Conservation (phyloP, 768 basidiomycete genomes). For the Vararia minispora region DNA sequence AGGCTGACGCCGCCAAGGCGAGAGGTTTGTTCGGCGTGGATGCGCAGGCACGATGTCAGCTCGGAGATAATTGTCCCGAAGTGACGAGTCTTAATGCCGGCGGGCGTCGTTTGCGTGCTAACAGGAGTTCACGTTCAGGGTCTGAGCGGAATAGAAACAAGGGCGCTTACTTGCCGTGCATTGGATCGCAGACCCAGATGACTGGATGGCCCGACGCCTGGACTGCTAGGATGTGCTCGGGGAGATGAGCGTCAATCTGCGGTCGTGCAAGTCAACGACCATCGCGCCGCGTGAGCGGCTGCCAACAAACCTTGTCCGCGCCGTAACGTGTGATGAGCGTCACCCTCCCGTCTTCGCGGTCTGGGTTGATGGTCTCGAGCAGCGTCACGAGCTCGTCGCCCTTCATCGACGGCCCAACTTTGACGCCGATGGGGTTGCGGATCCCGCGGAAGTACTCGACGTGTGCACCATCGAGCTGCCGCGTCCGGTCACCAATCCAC, state of each 20-base stretch:
- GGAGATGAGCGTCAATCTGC: conserved; percentile 68
- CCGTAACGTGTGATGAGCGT: conserved; percentile 93
- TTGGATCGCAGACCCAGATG: conserved; percentile 92
- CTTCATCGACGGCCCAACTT: conserved; percentile 86
- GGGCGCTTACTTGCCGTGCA: conserved; percentile 98
- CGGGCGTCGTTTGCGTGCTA: conserved; percentile 74
- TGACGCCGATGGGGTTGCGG: conserved; percentile 90
- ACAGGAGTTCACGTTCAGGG: neutral
- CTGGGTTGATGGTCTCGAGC: conserved; percentile 78
- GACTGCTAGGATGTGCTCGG: conserved; percentile 75
- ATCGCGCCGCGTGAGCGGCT: no score
- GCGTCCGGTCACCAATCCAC: conserved; percentile 95
- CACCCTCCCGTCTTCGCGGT: conserved; percentile 71
- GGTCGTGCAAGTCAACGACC: no score
- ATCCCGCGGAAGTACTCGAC: conserved; percentile 93
- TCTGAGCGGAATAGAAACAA: neutral
- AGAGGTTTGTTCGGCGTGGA: conserved; percentile 67
- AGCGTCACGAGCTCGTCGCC: conserved; percentile 65
- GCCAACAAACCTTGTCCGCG: conserved; percentile 53
- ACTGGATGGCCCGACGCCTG: conserved; percentile 76
- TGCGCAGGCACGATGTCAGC: conserved; percentile 67
- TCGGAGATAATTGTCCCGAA: conserved; percentile 86
- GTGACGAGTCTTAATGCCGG: conserved; percentile 81
- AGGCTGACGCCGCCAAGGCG: conserved; percentile 77
- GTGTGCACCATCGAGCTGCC: conserved; percentile 87